Evolutionary conservation across 208 protist genomes (phyloP), one percentile per base, ranked within the genome.

Genomic region (Lotmaria passim): DNA sequence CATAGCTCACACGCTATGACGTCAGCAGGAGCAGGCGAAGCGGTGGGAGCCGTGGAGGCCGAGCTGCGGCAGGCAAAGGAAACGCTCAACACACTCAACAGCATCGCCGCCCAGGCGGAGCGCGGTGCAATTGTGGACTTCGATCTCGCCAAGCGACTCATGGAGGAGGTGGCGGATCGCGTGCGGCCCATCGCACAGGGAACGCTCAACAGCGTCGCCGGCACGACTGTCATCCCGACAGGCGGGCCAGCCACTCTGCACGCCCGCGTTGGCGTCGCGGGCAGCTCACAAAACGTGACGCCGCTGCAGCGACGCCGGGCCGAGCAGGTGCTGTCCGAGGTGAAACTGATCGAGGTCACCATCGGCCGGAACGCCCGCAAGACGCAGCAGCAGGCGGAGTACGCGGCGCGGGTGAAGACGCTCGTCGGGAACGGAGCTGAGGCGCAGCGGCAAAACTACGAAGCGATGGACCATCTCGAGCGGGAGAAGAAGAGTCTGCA

Each of bases 291-390:
- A 15, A 51, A 15, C 34, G 75, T 90, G 19, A 84, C 83, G 17
- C 83, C 85, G 28, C 66, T 93, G 23, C 87, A 95, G 57, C 71
- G 75, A 3, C 85, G 83, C 6, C 76, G 73, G 8, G 90, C 87
- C 17, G 72, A 87, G 50, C 86, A 91, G 60, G 69, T 91, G 41
- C 71, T 89, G 1, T 81, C 81, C 11, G 86, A 93, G 76, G 57
- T 93, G 39, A 76, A 81, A 58, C 55, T 90, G 21, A 81, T 81
- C n/a, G 79, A 87, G 44, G 60, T 67, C 39, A 67, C 77, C 10
- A 36, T 95, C 33, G 63, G 74, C 44, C 81, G 79, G 7, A 72
- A 76, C 43, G 59, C 75, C 24, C 71, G 73, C 0, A 90, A 86
- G 48, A 44, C 53, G 2, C 64, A 87, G 65, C 75, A 82, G 68